These are phyloP conservation scores for Solanum hybrid DNA, from an alignment of 305 asterid species.

Conservation along the genomic window DNA sequence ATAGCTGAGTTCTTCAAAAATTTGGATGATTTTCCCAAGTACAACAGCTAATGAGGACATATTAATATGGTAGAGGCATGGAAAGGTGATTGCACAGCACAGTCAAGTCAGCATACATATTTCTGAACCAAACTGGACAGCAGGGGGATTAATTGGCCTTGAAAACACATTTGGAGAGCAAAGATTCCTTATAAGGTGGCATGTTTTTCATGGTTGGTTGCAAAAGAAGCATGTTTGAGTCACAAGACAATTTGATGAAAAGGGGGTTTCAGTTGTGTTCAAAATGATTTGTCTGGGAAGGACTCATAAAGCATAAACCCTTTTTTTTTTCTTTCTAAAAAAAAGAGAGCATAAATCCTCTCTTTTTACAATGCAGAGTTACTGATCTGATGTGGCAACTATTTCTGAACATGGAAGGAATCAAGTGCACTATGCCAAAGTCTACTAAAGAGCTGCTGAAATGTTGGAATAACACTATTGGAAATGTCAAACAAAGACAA, in stretches of 20 bases:
- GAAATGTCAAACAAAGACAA: background rate
- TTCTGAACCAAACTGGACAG: background rate
- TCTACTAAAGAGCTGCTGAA: background rate
- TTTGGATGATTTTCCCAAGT: background rate
- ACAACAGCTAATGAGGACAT: background rate
- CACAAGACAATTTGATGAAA: background rate
- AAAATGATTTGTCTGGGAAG: background rate
- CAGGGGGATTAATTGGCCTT: background rate
- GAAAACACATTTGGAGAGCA: background rate
- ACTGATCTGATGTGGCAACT: background rate
- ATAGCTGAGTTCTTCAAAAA: background rate
- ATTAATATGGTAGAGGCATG: background rate
- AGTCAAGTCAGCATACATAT: background rate
- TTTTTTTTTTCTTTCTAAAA: too few species aligned
- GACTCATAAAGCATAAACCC: background rate
- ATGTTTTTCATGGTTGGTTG: background rate
- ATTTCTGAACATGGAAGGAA: background rate
- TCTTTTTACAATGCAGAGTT: background rate
- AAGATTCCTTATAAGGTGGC: background rate
- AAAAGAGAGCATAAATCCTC: background rate
- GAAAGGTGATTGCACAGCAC: background rate
- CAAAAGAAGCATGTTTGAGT: background rate
- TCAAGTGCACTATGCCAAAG: background rate
- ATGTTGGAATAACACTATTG: background rate
- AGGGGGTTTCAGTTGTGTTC: background rate